Evolutionary conservation across 345 rosid genomes (phyloP).

Genomic region (rapeseed (Brassica napus)): Da-Ae NC_063437.1:14713501-14714000

Average conservation of each 20-base stretch:
- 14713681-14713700: neutral
- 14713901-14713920: neutral
- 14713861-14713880: neutral
- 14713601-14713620: too few relatives aligned
- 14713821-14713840: neutral
- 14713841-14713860: neutral
- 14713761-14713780: neutral
- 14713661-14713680: too few relatives aligned
- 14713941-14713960: neutral
- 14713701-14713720: neutral
- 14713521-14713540: too few relatives aligned
- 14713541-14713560: too few relatives aligned
- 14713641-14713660: too few relatives aligned
- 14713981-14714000: slow-evolving; percentile 11
- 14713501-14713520: too few relatives aligned
- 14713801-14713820: neutral
- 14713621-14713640: too few relatives aligned
- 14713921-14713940: neutral
- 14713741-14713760: neutral
- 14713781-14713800: neutral
- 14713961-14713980: neutral
- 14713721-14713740: neutral
- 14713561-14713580: too few relatives aligned
- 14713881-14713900: slow-evolving; percentile 5
- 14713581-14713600: too few relatives aligned